These are phyloP conservation scores for Citrus cavaleriei DNA, from an alignment of 345 rosid species.

Conservation along the genomic window DNA sequence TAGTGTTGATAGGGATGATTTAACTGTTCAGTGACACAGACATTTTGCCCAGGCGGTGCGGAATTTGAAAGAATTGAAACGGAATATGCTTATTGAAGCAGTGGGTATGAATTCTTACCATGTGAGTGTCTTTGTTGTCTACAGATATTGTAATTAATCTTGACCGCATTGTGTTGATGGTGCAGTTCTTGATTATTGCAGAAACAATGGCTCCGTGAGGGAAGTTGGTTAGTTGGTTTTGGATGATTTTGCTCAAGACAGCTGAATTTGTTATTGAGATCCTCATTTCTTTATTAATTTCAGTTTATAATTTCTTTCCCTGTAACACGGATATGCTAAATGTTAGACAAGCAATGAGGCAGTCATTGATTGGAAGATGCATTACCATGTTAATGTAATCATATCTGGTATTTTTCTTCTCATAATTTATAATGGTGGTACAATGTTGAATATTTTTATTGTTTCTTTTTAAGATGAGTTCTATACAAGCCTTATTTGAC, in stretches of 20 bases:
- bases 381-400: neutral
- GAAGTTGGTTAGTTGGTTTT: constrained; percentile 79
- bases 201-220: constrained; percentile 69
- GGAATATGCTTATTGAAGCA: constrained; percentile 83
- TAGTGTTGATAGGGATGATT: constrained; percentile 87
- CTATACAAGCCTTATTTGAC: too few relatives aligned
- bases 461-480: too few relatives aligned
- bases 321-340: neutral
- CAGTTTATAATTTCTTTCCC: neutral
- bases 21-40: constrained; percentile 74
- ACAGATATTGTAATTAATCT: neutral
- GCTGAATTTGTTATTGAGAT: neutral
- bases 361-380: neutral
- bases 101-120: constrained; percentile 44
- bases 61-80: constrained; percentile 80
- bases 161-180: constrained; percentile 7
- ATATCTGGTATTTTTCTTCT: neutral
- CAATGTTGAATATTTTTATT: too few relatives aligned
- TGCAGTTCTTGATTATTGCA: constrained; percentile 92
- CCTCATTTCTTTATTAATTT: neutral
- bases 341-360: neutral
- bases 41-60: constrained; percentile 67
- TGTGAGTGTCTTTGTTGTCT: neutral
- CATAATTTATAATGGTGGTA: too few relatives aligned
- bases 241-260: constrained; percentile 65